Base-by-base conservation (phyloP, 768 basidiomycete species). In the Naganishia onofrii region DNA sequence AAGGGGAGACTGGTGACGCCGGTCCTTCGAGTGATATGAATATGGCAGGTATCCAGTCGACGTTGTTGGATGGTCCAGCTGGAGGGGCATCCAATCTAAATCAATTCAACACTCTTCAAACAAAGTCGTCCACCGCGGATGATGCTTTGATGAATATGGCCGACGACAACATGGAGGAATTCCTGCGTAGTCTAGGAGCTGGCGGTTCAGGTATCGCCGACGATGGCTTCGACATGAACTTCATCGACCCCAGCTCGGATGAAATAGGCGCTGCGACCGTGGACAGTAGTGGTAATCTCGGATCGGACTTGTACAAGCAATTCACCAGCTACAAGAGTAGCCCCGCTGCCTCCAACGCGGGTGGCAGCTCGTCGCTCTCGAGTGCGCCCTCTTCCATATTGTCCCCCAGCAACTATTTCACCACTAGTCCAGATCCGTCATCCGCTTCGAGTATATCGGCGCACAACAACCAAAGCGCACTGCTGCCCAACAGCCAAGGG, bases 361-460 rank as follows among this genome's bases (percentile, higher is more conserved):
- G 32, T 21, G 36, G 26, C 26, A 36, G 57, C 12, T 34, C 68
- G 31, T 51, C 48, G 10, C 52, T 65, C n/a, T 65, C 60, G 51
- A 51, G 46, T 38, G 64, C 38, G 51, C 64, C 66, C 32, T 34
- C 60, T 15, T 56, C 56, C 29, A 66, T 53, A 3, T 46, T 80
- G 67, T 76, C 76, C 32, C 78, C 79, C 15, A 74, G 71, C 36
- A 77, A 77, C 26, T 79, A 78, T 70, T 74, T 80, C 63, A 78
- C 77, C 71, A 76, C 76, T 67, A 77, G 76, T 9, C 79, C 79
- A 0, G 78, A 78, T 29, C 74, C 79, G 0, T 67, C 56, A n/a
- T 74, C 56, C 58, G 66, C 44, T 58, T 73, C 15, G 60, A 63
- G 60, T 29, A 10, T 63, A 12, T 63, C 60, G 23, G 38, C 60